Evolutionary conservation across 2,329 filamentous ascomycete species (phyloP).

Genomic region (Tolypocladium capitatum): DNA sequence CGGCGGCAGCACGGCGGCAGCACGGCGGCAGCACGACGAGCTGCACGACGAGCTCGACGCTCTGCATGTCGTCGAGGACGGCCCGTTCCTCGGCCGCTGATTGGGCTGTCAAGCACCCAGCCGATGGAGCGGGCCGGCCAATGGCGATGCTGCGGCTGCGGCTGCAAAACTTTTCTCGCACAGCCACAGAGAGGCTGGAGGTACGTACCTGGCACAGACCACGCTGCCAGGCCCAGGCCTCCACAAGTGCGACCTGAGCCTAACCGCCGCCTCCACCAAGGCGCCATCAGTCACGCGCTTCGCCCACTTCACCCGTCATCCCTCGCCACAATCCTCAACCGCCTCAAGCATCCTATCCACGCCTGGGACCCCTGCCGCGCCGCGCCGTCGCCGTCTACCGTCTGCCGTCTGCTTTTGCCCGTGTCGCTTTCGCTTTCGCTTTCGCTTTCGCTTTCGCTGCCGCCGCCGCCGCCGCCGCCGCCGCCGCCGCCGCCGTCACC

Average conservation of each 20-base stretch:
- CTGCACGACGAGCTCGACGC: too few relatives aligned
- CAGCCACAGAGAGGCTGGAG: neutral
- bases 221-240: neutral
- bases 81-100: neutral
- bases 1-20: too few relatives aligned
- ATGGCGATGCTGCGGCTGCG: neutral
- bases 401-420: too few relatives aligned
- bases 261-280: slow-evolving; percentile 17
- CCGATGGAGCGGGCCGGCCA: neutral
- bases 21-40: too few relatives aligned
- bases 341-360: neutral
- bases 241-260: slow-evolving; percentile 4
- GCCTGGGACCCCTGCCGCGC: neutral
- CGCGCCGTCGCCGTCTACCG: too few relatives aligned
- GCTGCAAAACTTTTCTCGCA: neutral
- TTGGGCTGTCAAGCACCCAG: neutral
- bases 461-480: neutral
- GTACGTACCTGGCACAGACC: neutral
- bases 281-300: slow-evolving; percentile 24
- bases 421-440: too few relatives aligned
- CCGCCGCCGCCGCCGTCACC: neutral
- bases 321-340: neutral
- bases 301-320: slow-evolving; percentile 14
- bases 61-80: too few relatives aligned
- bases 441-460: neutral